phyloP scores from a whole-genome alignment of 441 rosid species.

The Populus hybrid region DNA sequence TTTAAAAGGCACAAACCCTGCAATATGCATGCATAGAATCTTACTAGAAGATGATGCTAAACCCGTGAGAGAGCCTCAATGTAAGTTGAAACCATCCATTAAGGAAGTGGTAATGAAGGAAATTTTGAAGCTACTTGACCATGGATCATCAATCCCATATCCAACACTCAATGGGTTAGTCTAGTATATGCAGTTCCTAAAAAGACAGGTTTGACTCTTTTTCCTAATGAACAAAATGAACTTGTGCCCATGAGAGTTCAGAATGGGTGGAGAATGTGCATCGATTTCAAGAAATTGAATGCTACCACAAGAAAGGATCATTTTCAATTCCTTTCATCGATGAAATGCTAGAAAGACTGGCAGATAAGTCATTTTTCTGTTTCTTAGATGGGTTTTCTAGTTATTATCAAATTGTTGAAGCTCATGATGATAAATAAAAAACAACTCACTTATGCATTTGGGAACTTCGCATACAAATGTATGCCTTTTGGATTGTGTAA shows the following conservation, averaged over 20 bases:
- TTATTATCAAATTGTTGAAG: too few species aligned
- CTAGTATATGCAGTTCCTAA: not conserved
- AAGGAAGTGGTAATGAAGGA: not conserved
- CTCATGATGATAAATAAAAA: not conserved
- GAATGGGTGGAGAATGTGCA: too few species aligned
- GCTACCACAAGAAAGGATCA: too few species aligned
- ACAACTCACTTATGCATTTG: not conserved
- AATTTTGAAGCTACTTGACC: not conserved
- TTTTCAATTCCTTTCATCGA: too few species aligned
- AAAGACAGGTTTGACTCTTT: too few species aligned
- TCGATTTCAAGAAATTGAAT: too few species aligned
- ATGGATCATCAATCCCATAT: not conserved
- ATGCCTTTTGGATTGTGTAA: constrained; percentile 1
- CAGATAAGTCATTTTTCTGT: not conserved
- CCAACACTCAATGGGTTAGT: not conserved
- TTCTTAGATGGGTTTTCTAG: not conserved
- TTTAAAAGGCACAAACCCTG: too few species aligned
- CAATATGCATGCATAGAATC: not conserved
- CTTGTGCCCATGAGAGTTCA: too few species aligned
- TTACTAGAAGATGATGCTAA: not conserved
- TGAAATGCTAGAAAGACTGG: too few species aligned
- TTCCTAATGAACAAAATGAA: too few species aligned
- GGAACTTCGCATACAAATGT: not conserved
- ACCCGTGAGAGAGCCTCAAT: not conserved
- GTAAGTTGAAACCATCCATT: not conserved